Conservation (phyloP, 495 filamentous ascomycete genomes). For the Daldinia caldariorum region DNA sequence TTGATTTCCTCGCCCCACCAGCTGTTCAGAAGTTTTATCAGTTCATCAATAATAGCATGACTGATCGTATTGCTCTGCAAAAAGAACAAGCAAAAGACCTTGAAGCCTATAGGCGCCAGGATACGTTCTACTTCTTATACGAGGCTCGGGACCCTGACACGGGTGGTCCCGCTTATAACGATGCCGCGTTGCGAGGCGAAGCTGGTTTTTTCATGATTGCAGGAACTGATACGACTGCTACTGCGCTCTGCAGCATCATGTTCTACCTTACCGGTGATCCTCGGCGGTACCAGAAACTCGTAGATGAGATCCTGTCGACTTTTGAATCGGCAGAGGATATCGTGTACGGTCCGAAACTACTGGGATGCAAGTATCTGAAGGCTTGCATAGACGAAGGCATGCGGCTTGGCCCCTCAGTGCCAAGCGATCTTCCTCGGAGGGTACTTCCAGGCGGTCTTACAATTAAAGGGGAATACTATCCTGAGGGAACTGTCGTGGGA, state of each 20-base stretch:
- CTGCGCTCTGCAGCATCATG: conserved; percentile 60
- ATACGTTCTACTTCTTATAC: conserved; percentile 50
- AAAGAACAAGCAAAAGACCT: conserved; percentile 18
- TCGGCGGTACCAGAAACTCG: conserved; percentile 50
- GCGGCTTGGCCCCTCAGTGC: conserved; percentile 65
- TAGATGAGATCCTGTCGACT: conserved; percentile 54
- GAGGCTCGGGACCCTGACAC: conserved; percentile 47
- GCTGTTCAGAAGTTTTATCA: conserved; percentile 8
- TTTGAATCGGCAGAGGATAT: conserved; percentile 63
- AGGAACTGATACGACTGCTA: conserved; percentile 54
- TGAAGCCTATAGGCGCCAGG: conserved; percentile 40
- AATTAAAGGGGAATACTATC: conserved; percentile 62
- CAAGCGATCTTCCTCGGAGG: conserved; percentile 65
- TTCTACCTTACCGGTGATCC: conserved; percentile 61
- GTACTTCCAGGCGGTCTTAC: conserved; percentile 63
- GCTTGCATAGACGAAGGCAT: conserved; percentile 72
- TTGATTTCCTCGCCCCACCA: conserved; percentile 6
- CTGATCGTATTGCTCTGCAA: conserved; percentile 22
- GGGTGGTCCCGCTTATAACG: conserved; percentile 35
- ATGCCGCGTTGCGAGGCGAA: conserved; percentile 37
- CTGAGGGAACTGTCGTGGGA: conserved; percentile 64
- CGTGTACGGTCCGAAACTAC: conserved; percentile 35
- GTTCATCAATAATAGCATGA: conserved; percentile 33
- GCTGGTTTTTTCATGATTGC: conserved; percentile 42
- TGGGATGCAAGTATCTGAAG: conserved; percentile 63